phyloP scores from a whole-genome alignment of 1,139 yeast genomes.

The Hansenula anomala region DNA sequence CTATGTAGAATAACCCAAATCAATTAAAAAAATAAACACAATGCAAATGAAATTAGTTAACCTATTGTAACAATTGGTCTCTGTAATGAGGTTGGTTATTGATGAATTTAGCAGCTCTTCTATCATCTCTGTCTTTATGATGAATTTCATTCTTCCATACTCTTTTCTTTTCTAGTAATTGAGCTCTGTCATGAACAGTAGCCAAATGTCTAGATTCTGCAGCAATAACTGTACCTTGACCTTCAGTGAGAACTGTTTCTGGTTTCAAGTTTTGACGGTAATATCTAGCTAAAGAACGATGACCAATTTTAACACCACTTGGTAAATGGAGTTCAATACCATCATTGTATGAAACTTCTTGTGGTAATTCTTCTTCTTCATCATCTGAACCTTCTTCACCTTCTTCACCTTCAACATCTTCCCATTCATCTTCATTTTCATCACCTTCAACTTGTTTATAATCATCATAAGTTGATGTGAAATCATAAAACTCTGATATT shows the following conservation, averaged over 20 bases:
- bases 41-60: too few relatives aligned
- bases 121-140: constrained; percentile 65
- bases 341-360: constrained; percentile 45
- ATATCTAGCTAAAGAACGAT: constrained; percentile 81
- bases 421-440: constrained; percentile 30
- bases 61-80: constrained; percentile 80
- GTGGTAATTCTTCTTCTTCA: constrained; percentile 44
- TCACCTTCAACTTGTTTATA: constrained; percentile 39
- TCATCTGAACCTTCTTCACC: constrained; percentile 39
- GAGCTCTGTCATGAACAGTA: constrained; percentile 45
- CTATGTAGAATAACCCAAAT: neutral
- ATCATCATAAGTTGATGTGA: constrained; percentile 51
- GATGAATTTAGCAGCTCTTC: constrained; percentile 74
- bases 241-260: constrained; percentile 69
- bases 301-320: constrained; percentile 84
- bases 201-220: constrained; percentile 82
- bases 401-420: constrained; percentile 29
- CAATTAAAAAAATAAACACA: neutral
- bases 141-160: constrained; percentile 70
- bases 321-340: constrained; percentile 84
- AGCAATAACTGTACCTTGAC: constrained; percentile 90
- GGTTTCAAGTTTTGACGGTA: constrained; percentile 82
- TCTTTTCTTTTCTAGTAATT: constrained; percentile 61
- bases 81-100: constrained; percentile 90
- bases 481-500: constrained; percentile 87